Conservation (phyloP, 2,329 filamentous ascomycete genomes). For the Fusarium verticillioides region DNA sequence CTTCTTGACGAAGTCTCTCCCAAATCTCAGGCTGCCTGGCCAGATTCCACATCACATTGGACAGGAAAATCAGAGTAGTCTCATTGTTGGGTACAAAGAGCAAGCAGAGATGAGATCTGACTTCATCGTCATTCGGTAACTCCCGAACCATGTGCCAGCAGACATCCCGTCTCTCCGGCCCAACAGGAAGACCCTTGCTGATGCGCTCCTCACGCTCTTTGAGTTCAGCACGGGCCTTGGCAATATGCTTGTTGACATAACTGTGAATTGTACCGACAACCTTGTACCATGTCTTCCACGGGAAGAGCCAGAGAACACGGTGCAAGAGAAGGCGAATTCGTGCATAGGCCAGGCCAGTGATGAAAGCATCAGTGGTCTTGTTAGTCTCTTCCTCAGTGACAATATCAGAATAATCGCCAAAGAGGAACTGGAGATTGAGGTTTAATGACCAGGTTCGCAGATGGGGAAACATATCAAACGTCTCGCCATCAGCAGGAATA, state of each 20-base stretch:
- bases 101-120: conserved; percentile 6
- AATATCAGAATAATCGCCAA: neutral
- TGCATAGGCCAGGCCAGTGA: neutral
- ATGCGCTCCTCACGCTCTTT: conserved; percentile 4
- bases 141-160: conserved; percentile 8
- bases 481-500: conserved; percentile 2
- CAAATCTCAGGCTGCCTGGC: neutral
- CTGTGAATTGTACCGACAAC: conserved; percentile 2
- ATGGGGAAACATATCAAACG: neutral
- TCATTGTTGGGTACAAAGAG: conserved; percentile 9
- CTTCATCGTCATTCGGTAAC: conserved; percentile 1
- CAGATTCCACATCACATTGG: conserved; percentile 1
- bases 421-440: neutral
- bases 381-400: neutral
- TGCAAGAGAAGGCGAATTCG: neutral
- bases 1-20: neutral
- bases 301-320: conserved; percentile 4
- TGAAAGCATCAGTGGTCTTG: neutral
- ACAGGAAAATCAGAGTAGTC: neutral
- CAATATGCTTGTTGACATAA: conserved; percentile 10
- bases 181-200: neutral
- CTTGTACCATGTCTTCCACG: conserved; percentile 9
- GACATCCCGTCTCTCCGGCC: conserved; percentile 3
- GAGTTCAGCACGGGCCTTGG: conserved; percentile 5
- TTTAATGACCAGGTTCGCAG: neutral